Evolutionary conservation across 805 yeast species (phyloP), one percentile per base, ranked within the genome.

Genomic region (Dipodascopsis uninucleata): DNA sequence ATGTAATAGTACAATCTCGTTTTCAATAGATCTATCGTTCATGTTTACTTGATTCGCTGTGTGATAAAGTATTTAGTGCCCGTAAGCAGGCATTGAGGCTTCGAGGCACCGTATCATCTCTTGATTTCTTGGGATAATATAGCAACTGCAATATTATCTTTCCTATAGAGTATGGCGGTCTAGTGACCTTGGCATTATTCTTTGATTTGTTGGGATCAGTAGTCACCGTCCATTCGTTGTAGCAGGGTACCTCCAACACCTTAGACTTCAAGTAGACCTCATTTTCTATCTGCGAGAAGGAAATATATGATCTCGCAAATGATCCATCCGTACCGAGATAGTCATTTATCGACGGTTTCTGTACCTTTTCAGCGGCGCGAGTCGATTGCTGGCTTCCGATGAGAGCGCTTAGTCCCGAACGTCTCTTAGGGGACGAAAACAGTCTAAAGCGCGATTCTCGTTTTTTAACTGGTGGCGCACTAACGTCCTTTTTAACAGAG

Each of bases 311-410:
- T 58, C 90, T 74, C 6, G 87, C 96, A 71, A 85, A 88, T 28
- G 96, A 85, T 1, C 97, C 97, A 62, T 87, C 94, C 26, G 72
- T 71, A 1, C 97, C 96, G 52, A 87, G 74, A 43, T 76, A 67
- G 26, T 70, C 63, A 26, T 75, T 76, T 82, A 90, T 76, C 2
- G 45, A 17, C 22, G n/a, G 20, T 25, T 16, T 18, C 33, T 31
- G 29, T 28, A 40, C 8, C 25, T 18, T 10, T 29, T 12, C 26
- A 26, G 21, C 24, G 72, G 66, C 66, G 84, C 94, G 21, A 55
- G 79, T 28, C 28, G 28, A 14, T 23, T 18, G 18, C 28, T 29
- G 25, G 36, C 44, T 10, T 24, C 45, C 20, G 49, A 33, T 6
- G 68, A 53, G 67, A 70, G 58, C 17, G 59, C 32, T 39, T 65